Evolutionary conservation across 2,329 filamentous ascomycete genomes (phyloP).

Genomic region (Aspergillus fumigatus): DNA sequence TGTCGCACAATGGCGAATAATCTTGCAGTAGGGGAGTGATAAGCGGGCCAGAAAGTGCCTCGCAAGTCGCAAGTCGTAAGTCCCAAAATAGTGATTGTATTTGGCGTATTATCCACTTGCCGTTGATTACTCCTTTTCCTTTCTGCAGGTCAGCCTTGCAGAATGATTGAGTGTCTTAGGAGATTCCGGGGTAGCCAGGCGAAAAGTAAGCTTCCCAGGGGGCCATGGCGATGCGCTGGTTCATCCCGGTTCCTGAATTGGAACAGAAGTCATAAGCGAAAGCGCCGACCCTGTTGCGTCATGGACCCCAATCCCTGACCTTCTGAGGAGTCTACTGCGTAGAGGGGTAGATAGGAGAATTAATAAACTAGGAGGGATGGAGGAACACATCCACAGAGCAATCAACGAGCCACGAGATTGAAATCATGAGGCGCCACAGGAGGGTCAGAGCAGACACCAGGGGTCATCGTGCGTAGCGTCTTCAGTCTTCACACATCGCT

Average conservation of each 20-base stretch:
- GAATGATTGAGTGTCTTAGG: conserved; percentile 1
- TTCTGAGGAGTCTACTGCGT: neutral
- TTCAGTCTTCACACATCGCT: conserved; percentile 3
- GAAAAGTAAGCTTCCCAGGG: conserved; percentile 9
- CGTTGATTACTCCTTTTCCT: neutral
- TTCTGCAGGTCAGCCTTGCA: neutral
- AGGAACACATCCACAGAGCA: neutral
- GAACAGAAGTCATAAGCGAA: neutral
- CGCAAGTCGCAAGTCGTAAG: no score
- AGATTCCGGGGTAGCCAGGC: conserved; percentile 8
- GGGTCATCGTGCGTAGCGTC: neutral
- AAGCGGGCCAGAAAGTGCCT: no score
- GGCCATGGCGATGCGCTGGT: neutral
- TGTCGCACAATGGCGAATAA: conserved; percentile 12
- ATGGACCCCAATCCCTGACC: neutral
- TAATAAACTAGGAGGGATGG: neutral
- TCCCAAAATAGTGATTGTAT: no score
- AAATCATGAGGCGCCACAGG: neutral
- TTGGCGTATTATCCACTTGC: no score
- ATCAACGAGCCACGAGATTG: neutral
- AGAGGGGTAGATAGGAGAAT: neutral
- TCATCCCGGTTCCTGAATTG: conserved; percentile 4
- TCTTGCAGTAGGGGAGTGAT: neutral
- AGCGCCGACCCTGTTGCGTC: conserved; percentile 1
- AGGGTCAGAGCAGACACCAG: neutral